phyloP scores from a whole-genome alignment of 108 stramenopile genomes.

The Seminavis robusta region DNA sequence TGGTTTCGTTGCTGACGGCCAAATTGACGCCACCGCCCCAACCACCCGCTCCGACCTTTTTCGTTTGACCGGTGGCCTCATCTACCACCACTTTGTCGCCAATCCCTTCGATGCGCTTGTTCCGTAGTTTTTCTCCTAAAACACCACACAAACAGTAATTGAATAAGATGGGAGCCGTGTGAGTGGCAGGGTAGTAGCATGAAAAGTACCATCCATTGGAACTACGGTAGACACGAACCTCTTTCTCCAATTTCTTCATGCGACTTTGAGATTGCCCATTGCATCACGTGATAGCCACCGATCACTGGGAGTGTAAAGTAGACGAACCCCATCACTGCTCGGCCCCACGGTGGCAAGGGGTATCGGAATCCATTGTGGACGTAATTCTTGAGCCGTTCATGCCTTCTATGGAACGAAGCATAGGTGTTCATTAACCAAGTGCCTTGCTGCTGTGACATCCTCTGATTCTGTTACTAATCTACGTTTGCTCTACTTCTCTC shows the following conservation, averaged over 20 bases:
- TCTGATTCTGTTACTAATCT: no score
- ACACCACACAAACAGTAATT: no score
- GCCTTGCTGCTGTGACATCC: no score
- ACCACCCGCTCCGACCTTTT: conserved; percentile 64
- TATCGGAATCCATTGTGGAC: conserved; percentile 11
- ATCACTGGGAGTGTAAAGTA: conserved; percentile 75
- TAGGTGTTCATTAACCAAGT: no score
- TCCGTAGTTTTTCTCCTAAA: no score
- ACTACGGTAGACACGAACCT: conserved; percentile 23
- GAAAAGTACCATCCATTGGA: conserved; percentile 3
- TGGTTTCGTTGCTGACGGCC: conserved; percentile 47
- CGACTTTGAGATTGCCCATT: conserved; percentile 58
- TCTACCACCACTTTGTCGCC: conserved; percentile 44
- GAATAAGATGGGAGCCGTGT: neutral
- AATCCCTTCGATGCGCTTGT: conserved; percentile 30
- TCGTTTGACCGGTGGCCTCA: neutral
- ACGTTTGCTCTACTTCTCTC: no score
- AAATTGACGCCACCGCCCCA: conserved; percentile 70
- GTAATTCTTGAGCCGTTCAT: conserved; percentile 7
- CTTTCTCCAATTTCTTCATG: conserved; percentile 61
- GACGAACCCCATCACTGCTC: conserved; percentile 64
- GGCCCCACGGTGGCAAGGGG: conserved; percentile 33
- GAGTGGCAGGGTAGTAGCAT: neutral
- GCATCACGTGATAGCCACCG: conserved; percentile 63
- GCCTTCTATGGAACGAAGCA: conserved; percentile 9